phyloP scores from a whole-genome alignment of 164 flowering plant species.

The Dillenia suffruticosa region DNA sequence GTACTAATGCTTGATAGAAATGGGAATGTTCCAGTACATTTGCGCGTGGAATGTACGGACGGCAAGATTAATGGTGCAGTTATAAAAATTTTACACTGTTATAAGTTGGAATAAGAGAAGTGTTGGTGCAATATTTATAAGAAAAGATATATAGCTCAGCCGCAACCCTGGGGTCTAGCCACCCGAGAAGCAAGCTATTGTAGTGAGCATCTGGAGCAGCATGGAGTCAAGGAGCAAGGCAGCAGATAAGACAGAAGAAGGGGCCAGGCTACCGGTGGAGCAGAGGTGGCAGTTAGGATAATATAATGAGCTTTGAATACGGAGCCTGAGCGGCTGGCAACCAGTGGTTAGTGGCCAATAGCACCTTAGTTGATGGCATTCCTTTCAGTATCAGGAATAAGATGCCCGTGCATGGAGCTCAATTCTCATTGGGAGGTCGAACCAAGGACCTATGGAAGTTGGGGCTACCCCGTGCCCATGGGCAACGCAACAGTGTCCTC shows the following conservation, averaged over 20 bases:
- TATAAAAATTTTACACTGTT: no score
- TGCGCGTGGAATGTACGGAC: no score
- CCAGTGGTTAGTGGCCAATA: constrained; percentile 11
- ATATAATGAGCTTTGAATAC: constrained; percentile 7
- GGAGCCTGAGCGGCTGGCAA: constrained; percentile 5
- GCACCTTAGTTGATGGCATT: constrained; percentile 11
- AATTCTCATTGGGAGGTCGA: constrained; percentile 9
- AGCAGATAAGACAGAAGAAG: constrained; percentile 7
- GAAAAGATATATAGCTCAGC: no score
- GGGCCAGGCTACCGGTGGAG: constrained; percentile 6
- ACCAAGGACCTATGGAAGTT: constrained; percentile 9
- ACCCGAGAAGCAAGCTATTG: background rate
- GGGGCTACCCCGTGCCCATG: constrained; percentile 5
- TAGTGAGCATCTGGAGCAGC: background rate
- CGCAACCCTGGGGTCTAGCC: background rate
- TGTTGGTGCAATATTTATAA: no score
- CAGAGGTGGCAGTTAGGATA: constrained; percentile 6
- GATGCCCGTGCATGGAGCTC: constrained; percentile 6
- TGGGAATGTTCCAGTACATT: no score
- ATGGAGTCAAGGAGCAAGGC: background rate
- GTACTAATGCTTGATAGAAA: no score
- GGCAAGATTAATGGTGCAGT: no score
- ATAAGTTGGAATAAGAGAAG: no score
- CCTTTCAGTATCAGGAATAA: background rate
- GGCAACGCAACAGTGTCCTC: constrained; percentile 3